Evolutionary conservation across 305 asterid genomes (phyloP).

Genomic region (Fraxinus xanthoxyloides): DNA sequence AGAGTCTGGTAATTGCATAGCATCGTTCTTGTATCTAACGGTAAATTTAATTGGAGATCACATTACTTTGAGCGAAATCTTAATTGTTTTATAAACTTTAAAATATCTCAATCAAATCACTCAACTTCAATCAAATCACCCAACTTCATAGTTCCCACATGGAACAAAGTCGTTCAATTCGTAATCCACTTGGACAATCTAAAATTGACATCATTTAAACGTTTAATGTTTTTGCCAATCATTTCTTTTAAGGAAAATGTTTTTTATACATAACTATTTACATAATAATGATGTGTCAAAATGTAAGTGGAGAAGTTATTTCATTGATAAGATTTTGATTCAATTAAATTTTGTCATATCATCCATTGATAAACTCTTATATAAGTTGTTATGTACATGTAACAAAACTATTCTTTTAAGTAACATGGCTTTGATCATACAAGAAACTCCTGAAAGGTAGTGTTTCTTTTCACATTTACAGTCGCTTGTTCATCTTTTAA

Average conservation of each 20-base stretch:
- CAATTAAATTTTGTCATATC: not conserved
- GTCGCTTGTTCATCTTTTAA: not conserved
- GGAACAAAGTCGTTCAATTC: not conserved
- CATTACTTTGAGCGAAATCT: not conserved
- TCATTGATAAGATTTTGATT: not conserved
- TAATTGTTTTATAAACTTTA: not conserved
- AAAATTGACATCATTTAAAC: not conserved
- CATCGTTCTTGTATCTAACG: not conserved
- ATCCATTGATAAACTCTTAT: not conserved
- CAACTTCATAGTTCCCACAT: not conserved
- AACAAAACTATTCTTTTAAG: not conserved
- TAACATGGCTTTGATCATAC: not conserved
- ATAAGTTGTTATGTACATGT: not conserved
- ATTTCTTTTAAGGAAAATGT: not conserved
- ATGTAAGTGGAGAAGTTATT: not conserved
- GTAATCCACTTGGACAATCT: not conserved
- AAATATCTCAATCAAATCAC: not conserved
- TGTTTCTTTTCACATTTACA: not conserved
- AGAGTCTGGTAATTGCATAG: not conserved
- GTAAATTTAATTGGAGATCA: not conserved
- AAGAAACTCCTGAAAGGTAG: not conserved
- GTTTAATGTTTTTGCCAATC: not conserved
- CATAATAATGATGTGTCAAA: not conserved
- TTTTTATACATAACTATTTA: no score
- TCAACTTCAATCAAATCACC: no score